These are phyloP conservation scores for Morella rubra DNA, from an alignment of 306 rosid species.

Conservation along the genomic window DNA sequence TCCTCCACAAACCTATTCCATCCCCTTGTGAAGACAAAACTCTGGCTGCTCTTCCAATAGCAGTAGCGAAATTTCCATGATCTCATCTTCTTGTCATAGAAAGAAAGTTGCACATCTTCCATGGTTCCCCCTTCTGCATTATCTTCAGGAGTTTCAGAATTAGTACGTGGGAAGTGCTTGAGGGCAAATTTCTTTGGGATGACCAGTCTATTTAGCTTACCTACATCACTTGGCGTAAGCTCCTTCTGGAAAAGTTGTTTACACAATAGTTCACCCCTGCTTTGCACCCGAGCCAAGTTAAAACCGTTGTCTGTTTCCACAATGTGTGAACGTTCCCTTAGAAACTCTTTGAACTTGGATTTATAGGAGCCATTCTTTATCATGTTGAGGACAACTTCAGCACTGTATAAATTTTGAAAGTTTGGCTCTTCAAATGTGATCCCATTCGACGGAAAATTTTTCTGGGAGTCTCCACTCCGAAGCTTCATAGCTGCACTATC, in stretches of 20 bases:
- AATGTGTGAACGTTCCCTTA: neutral
- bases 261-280: slow-evolving; percentile 2
- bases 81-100: slow-evolving; percentile 52
- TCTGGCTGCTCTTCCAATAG: slow-evolving; percentile 77
- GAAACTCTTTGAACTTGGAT: slow-evolving; percentile 26
- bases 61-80: slow-evolving; percentile 65
- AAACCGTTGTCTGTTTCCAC: neutral
- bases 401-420: slow-evolving; percentile 28
- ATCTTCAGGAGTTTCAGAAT: slow-evolving; percentile 9
- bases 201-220: slow-evolving; percentile 44
- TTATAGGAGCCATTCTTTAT: slow-evolving; percentile 39
- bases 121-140: neutral
- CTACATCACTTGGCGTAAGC: slow-evolving; percentile 47
- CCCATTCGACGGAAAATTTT: slow-evolving; percentile 37
- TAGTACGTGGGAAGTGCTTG: slow-evolving; percentile 24
- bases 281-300: slow-evolving; percentile 9
- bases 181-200: slow-evolving; percentile 35
- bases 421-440: slow-evolving; percentile 21
- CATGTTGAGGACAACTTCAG: slow-evolving; percentile 37
- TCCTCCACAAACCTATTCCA: slow-evolving; percentile 71
- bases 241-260: slow-evolving; percentile 41
- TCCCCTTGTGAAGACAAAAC: slow-evolving; percentile 66
- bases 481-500: slow-evolving; percentile 44
- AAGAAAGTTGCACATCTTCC: slow-evolving; percentile 34
- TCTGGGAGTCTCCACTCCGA: slow-evolving; percentile 23